Percentiles rank a stretch among this genome's conserved stretches.
Conservation (phyloP, 2,329 filamentous ascomycete genomes). For the Ophiocordyceps unilateralis region DNA sequence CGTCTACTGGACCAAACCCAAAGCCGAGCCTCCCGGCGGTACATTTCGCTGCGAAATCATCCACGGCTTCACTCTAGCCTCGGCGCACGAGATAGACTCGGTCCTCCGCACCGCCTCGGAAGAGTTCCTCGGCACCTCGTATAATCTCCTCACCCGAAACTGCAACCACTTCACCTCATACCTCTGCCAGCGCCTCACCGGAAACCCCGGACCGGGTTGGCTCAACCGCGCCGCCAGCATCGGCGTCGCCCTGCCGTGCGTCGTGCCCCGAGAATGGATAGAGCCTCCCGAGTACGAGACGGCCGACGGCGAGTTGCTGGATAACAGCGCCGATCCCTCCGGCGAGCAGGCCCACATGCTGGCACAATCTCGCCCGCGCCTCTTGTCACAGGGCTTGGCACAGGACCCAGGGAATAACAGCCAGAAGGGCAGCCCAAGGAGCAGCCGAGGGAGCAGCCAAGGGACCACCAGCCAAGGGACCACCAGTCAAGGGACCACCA, state of each 20-base stretch:
- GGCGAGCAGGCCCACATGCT: constrained; percentile 44
- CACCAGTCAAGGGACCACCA: no score
- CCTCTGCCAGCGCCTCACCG: constrained; percentile 57
- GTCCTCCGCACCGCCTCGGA: constrained; percentile 53
- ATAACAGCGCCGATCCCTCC: constrained; percentile 29
- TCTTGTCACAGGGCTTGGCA: constrained; percentile 16
- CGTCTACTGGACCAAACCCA: constrained; percentile 68
- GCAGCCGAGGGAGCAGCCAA: no score
- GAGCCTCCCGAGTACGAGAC: constrained; percentile 60
- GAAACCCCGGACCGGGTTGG: constrained; percentile 53
- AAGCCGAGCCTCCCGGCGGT: constrained; percentile 56
- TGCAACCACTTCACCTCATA: constrained; percentile 80
- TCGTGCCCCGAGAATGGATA: constrained; percentile 71
- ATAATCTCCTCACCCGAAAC: constrained; percentile 70
- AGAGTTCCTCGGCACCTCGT: constrained; percentile 56
- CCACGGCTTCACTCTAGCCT: constrained; percentile 60
- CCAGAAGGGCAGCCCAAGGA: no score
- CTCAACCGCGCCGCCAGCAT: constrained; percentile 74
- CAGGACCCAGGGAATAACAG: no score
- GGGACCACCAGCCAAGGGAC: no score
- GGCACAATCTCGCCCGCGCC: constrained; percentile 17
- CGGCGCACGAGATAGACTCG: constrained; percentile 50
- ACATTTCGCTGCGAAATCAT: constrained; percentile 60
- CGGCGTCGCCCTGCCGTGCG: constrained; percentile 62
- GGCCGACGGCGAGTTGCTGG: constrained; percentile 51